A percentile compares a stretch with the other conserved stretches of the same genome.
Conservation (phyloP, 768 basidiomycete genomes). For the Ramaria sp. region DNA sequence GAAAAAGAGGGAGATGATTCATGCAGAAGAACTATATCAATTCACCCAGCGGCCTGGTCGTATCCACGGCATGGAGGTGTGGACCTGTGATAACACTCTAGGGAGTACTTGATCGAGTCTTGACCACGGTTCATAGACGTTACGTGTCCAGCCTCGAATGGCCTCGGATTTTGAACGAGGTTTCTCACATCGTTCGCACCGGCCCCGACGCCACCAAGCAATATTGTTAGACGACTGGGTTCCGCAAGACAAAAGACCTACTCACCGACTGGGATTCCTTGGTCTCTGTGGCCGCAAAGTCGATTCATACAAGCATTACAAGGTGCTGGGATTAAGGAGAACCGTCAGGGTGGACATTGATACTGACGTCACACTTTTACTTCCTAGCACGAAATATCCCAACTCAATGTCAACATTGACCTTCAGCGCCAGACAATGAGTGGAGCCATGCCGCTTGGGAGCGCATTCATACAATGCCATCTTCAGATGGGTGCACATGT, state of each 20-base stretch:
- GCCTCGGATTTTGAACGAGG: background rate
- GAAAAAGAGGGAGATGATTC: slow-evolving; percentile 10
- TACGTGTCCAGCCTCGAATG: background rate
- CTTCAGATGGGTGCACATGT: slow-evolving; percentile 68
- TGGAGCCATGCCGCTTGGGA: slow-evolving; percentile 38
- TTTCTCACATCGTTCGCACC: background rate
- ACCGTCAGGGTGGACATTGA: background rate
- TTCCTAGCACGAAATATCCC: slow-evolving; percentile 38
- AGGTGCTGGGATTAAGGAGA: slow-evolving; percentile 21
- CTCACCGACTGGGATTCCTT: slow-evolving; percentile 37
- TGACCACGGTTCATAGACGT: too few species aligned
- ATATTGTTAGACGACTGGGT: slow-evolving; percentile 43
- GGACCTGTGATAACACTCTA: too few species aligned
- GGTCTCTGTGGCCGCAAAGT: slow-evolving; percentile 49
- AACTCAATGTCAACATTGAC: slow-evolving; percentile 33
- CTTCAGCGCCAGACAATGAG: slow-evolving; percentile 21
- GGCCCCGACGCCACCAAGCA: slow-evolving; percentile 1
- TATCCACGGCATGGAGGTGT: too few species aligned
- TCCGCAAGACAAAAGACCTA: slow-evolving; percentile 37
- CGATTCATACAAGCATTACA: slow-evolving; percentile 56
- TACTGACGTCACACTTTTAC: background rate
- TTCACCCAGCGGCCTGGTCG: too few species aligned
- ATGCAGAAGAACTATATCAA: background rate
- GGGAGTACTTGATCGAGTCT: too few species aligned
- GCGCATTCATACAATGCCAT: slow-evolving; percentile 57